These are phyloP conservation scores for Macrocybe gigantea DNA, from an alignment of 768 basidiomycete species.

Conservation along the genomic window DNA sequence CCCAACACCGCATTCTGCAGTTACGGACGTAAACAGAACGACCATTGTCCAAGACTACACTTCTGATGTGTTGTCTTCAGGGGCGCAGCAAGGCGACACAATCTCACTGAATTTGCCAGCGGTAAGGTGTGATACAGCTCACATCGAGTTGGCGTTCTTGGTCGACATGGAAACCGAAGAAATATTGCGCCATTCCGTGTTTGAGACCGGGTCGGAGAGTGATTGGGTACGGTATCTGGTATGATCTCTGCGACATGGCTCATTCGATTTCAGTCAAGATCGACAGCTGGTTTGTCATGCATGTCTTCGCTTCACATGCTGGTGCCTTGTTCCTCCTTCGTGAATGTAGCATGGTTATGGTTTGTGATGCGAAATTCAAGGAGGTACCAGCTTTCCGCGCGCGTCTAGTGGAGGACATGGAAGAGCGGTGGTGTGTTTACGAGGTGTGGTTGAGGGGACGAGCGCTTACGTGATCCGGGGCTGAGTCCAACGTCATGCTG, in stretches of 20 bases:
- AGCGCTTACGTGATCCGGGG: too few relatives aligned
- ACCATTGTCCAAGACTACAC: background rate
- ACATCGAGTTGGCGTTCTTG: constrained; percentile 18
- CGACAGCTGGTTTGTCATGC: constrained; percentile 1
- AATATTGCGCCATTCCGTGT: constrained; percentile 11
- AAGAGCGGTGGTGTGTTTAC: constrained; percentile 28
- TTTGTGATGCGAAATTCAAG: constrained; percentile 5
- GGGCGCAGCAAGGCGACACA: too few relatives aligned
- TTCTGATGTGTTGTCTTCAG: background rate
- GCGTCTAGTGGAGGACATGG: constrained; percentile 17
- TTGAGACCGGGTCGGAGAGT: constrained; percentile 10
- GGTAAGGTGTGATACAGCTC: background rate
- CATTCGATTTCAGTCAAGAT: too few relatives aligned
- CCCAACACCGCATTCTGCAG: constrained; percentile 46
- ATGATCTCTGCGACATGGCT: background rate
- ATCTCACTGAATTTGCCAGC: too few relatives aligned
- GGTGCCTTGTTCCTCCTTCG: constrained; percentile 1
- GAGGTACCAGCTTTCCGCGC: constrained; percentile 22
- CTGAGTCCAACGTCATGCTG: too few relatives aligned
- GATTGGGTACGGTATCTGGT: constrained; percentile 13
- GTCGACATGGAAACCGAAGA: constrained; percentile 16
- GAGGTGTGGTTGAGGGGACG: constrained; percentile 33
- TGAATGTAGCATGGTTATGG: constrained; percentile 8
- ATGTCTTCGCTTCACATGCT: background rate
- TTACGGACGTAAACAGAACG: constrained; percentile 29